Conservation (phyloP, 1,284 basidiomycete genomes). For the Meripilus lineatus region DNA sequence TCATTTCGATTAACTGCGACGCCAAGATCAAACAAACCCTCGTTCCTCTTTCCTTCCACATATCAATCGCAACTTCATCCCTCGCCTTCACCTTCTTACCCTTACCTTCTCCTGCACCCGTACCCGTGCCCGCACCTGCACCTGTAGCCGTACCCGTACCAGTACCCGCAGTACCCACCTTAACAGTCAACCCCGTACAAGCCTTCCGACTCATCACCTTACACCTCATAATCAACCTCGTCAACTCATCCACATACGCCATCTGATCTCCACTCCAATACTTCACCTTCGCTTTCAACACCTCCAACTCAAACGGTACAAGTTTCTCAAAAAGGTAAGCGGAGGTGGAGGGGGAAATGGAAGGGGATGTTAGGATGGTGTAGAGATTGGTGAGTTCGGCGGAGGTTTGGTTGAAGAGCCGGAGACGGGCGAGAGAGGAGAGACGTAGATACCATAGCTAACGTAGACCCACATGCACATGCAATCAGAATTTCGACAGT, state of each 20-base stretch:
- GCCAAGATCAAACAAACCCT: slow-evolving; percentile 67
- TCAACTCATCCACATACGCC: slow-evolving; percentile 74
- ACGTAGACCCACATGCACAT: not conserved
- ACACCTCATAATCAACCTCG: slow-evolving; percentile 74
- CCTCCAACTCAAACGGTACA: slow-evolving; percentile 77
- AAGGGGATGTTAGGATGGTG: slow-evolving; percentile 36
- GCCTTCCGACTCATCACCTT: slow-evolving; percentile 50
- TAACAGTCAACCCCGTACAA: slow-evolving; percentile 7
- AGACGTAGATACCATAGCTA: slow-evolving; percentile 82
- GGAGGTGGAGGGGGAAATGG: not conserved
- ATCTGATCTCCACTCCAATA: slow-evolving; percentile 75
- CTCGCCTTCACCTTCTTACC: slow-evolving; percentile 5
- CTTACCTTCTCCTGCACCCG: slow-evolving; percentile 2
- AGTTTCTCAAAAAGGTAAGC: slow-evolving; percentile 52
- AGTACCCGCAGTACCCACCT: too few relatives aligned
- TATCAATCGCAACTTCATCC: slow-evolving; percentile 37
- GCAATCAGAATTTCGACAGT: not conserved
- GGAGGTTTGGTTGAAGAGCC: slow-evolving; percentile 76
- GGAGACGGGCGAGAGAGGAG: slow-evolving; percentile 68
- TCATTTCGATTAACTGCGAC: slow-evolving; percentile 65
- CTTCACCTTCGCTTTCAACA: slow-evolving; percentile 63
- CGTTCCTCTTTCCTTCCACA: slow-evolving; percentile 78
- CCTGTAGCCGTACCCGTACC: too few relatives aligned
- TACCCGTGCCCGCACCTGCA: slow-evolving; percentile 11
- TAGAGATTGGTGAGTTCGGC: slow-evolving; percentile 80